Percentiles rank a stretch among this genome's conserved stretches.
Conservation (phyloP, 495 filamentous ascomycete species). For the Pseudevernia furfuracea region DNA sequence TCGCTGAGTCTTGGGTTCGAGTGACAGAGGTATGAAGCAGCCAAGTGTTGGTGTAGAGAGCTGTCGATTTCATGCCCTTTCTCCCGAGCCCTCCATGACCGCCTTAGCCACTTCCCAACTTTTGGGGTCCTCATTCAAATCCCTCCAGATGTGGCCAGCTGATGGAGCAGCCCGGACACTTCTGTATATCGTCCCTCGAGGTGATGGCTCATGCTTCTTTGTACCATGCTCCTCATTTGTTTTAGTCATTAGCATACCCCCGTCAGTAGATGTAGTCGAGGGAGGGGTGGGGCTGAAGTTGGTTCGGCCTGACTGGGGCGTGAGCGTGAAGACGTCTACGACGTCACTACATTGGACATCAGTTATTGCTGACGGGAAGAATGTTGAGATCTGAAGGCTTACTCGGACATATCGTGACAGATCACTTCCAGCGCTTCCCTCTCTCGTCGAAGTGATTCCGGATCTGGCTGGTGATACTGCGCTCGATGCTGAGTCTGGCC, state of each 20-base stretch:
- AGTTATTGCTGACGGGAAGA: not conserved
- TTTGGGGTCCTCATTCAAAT: conserved; percentile 1
- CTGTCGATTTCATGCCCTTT: conserved; percentile 4
- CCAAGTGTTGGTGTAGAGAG: not conserved
- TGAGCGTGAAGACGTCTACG: conserved; percentile 21
- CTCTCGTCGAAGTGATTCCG: conserved; percentile 43
- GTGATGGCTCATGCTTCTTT: conserved; percentile 6
- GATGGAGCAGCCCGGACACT: conserved; percentile 8
- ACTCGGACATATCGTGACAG: conserved; percentile 48
- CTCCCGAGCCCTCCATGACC: conserved; percentile 15
- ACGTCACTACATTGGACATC: conserved; percentile 16
- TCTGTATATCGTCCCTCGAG: conserved; percentile 14
- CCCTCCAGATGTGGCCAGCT: not conserved
- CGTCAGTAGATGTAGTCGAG: not conserved
- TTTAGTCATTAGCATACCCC: not conserved
- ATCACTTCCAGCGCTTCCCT: conserved; percentile 47
- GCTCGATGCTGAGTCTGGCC: conserved; percentile 37
- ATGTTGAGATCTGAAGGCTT: conserved; percentile 19
- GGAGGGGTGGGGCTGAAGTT: not conserved
- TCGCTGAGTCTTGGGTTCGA: not conserved
- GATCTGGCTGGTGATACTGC: conserved; percentile 38
- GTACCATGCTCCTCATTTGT: not conserved
- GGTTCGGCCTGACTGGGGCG: not conserved
- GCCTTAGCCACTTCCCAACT: conserved; percentile 20
- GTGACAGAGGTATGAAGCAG: not conserved